A percentile compares a stretch with the other conserved stretches of the same genome.
These are phyloP conservation scores for Cercospora nicotianae DNA, from an alignment of 2,329 filamentous ascomycete species.

Conservation along the genomic window DNA sequence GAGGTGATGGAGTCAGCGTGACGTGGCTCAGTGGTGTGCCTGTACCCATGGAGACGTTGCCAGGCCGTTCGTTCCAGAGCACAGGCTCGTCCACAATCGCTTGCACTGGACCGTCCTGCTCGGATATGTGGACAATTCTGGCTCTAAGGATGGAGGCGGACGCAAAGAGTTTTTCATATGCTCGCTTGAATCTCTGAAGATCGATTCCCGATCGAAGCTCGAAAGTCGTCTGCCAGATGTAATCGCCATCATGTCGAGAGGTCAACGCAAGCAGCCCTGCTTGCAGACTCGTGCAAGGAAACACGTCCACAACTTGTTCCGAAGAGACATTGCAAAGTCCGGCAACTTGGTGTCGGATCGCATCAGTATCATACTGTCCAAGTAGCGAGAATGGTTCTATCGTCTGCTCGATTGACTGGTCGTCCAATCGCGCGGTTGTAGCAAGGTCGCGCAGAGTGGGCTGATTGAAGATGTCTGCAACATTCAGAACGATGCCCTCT, in stretches of 20 bases:
- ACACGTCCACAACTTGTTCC: conserved; percentile 33
- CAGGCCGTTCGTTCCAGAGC: background rate
- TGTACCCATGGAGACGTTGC: background rate
- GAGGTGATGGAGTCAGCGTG: background rate
- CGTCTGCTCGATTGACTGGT: background rate
- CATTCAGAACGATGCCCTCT: conserved; percentile 41
- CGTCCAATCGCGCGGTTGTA: background rate
- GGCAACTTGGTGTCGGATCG: background rate
- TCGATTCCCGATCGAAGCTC: conserved; percentile 26
- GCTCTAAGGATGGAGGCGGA: background rate
- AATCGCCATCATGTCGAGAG: background rate
- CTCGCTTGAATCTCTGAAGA: conserved; percentile 30
- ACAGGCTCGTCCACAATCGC: background rate
- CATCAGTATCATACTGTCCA: background rate
- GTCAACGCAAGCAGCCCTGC: conserved; percentile 10
- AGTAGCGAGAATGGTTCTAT: conserved; percentile 9
- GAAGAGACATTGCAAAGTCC: background rate
- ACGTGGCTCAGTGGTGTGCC: conserved; percentile 7
- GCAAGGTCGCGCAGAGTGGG: conserved; percentile 14
- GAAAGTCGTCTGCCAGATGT: conserved; percentile 6
- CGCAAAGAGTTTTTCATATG: background rate
- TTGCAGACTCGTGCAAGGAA: conserved; percentile 11
- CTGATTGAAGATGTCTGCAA: conserved; percentile 45
- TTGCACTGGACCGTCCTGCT: conserved; percentile 3
- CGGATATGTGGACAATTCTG: conserved; percentile 3